phyloP scores from a whole-genome alignment of 345 rosid genomes.

The Melaleuca alternifolia region DNA sequence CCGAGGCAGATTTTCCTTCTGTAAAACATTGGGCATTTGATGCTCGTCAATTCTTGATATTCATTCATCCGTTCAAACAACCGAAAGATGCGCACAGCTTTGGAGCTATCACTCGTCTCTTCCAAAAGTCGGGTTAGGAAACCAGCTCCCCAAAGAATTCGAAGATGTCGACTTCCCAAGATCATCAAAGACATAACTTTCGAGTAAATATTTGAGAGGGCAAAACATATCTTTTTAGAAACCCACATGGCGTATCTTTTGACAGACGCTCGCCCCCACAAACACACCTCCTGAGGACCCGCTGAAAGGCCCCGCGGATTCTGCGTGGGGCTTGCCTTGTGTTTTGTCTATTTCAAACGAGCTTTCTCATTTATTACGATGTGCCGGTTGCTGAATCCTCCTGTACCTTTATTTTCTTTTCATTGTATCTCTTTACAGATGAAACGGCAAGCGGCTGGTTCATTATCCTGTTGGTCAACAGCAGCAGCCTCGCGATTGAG shows the following conservation, averaged over 20 bases:
- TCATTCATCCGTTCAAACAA: neutral
- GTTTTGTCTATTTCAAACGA: neutral
- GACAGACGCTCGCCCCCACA: neutral
- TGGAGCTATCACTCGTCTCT: neutral
- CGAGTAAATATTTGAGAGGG: too few relatives aligned
- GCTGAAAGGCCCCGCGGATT: neutral
- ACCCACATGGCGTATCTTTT: neutral
- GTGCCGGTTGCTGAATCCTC: neutral
- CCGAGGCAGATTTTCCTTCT: neutral
- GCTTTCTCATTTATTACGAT: neutral
- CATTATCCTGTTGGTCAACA: neutral
- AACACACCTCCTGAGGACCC: constrained; percentile 21
- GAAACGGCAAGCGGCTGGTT: neutral
- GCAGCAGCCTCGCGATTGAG: neutral
- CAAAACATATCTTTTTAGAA: too few relatives aligned
- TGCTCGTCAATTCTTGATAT: neutral
- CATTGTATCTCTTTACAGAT: neutral
- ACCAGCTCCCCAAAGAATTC: neutral
- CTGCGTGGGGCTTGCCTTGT: neutral
- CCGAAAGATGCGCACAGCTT: neutral
- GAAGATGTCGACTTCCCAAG: neutral
- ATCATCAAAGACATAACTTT: neutral
- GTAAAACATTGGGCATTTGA: neutral
- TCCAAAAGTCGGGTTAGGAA: neutral
- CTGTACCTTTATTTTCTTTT: neutral